These are phyloP conservation scores for Lichtheimia corymbifera DNA, from an alignment of 371 early-diverging fungal species.

Conservation along the genomic window DNA sequence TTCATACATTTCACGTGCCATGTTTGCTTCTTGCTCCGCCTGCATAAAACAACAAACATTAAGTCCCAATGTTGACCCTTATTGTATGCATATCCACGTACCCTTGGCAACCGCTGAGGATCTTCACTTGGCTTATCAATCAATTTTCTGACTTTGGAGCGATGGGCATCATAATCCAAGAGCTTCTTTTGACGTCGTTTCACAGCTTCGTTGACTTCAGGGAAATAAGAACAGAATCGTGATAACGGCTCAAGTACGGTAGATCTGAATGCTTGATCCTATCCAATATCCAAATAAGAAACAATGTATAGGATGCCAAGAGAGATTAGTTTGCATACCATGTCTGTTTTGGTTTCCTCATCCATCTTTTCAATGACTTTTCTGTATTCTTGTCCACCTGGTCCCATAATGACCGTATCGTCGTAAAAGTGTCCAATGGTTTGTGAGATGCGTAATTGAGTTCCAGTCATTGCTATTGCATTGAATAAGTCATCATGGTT, in stretches of 20 bases:
- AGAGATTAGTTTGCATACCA: conserved; percentile 43
- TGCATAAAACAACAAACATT: conserved; percentile 7
- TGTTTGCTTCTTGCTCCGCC: conserved; percentile 80
- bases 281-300: background rate
- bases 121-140: conserved; percentile 83
- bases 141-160: conserved; percentile 75
- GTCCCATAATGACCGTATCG: conserved; percentile 45
- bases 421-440: conserved; percentile 77
- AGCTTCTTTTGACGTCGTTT: conserved; percentile 85
- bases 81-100: conserved; percentile 8
- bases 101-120: conserved; percentile 64
- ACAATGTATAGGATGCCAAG: background rate
- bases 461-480: conserved; percentile 61
- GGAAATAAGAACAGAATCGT: conserved; percentile 84
- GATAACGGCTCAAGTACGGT: conserved; percentile 91
- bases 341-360: conserved; percentile 72
- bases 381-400: conserved; percentile 66
- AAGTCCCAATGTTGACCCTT: background rate
- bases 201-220: conserved; percentile 90
- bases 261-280: conserved; percentile 79
- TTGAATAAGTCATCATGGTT: background rate
- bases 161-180: conserved; percentile 84
- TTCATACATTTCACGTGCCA: conserved; percentile 81
- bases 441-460: conserved; percentile 82
- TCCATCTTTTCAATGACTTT: conserved; percentile 78